These are phyloP conservation scores for Conticribra guillardii DNA, from an alignment of 108 stramenopile genomes.

Conservation along the genomic window DNA sequence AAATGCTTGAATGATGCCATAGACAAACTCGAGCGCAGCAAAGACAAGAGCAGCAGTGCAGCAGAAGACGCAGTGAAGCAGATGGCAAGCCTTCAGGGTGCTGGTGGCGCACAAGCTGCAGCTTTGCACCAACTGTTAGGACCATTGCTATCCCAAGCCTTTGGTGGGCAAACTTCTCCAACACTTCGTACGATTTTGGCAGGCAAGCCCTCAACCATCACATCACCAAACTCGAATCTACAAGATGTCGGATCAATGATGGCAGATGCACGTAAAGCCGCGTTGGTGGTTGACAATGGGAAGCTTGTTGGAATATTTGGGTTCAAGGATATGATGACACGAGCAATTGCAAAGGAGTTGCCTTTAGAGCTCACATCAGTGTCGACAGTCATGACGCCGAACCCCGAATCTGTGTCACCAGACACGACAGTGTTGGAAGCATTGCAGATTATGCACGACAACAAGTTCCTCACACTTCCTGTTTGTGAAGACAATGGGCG, in stretches of 20 bases:
- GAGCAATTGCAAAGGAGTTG: constrained; percentile 86
- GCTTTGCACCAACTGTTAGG: constrained; percentile 71
- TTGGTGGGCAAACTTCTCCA: constrained; percentile 70
- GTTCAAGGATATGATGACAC: constrained; percentile 93
- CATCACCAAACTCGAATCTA: constrained; percentile 67
- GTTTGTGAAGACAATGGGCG: constrained; percentile 82
- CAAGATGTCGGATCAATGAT: constrained; percentile 80
- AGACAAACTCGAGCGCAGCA: constrained; percentile 80
- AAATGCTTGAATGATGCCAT: constrained; percentile 96
- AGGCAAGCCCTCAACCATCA: constrained; percentile 74
- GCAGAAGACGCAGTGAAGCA: constrained; percentile 73
- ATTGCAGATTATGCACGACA: constrained; percentile 91
- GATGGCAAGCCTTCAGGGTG: constrained; percentile 60
- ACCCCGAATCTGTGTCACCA: constrained; percentile 89
- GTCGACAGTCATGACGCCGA: constrained; percentile 87
- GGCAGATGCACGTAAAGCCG: constrained; percentile 87
- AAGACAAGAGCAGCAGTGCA: constrained; percentile 56
- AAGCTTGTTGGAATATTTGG: constrained; percentile 90
- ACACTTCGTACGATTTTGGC: constrained; percentile 76
- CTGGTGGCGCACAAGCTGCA: constrained; percentile 66
- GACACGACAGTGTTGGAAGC: constrained; percentile 91
- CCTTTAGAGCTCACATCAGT: constrained; percentile 75
- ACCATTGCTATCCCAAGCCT: constrained; percentile 72
- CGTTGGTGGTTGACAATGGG: constrained; percentile 79
- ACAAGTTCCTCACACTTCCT: constrained; percentile 93